A percentile compares a stretch with the other conserved stretches of the same genome.
Conservation (phyloP, 1,284 basidiomycete genomes). For the Malassezia sp. region DNA sequence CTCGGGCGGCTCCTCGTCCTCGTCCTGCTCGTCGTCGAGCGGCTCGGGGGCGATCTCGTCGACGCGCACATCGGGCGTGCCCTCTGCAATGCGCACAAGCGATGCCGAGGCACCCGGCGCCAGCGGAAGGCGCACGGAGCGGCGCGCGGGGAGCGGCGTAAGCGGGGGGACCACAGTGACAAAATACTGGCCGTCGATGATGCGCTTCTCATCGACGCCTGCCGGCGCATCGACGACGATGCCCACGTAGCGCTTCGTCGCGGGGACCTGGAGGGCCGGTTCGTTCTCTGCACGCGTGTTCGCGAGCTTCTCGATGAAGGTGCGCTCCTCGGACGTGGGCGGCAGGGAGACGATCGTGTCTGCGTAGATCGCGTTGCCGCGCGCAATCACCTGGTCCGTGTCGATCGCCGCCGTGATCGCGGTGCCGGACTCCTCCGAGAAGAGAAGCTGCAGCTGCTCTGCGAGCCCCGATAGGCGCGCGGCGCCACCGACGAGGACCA, state of each 20-base stretch:
- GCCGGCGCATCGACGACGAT: slow-evolving; percentile 61
- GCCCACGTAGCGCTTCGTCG: slow-evolving; percentile 56
- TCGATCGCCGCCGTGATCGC: slow-evolving; percentile 57
- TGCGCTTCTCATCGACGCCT: slow-evolving; percentile 47
- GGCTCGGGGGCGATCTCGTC: slow-evolving; percentile 49
- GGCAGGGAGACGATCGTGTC: slow-evolving; percentile 39
- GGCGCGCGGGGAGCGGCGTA: slow-evolving; percentile 61
- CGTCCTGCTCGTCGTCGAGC: slow-evolving; percentile 50
- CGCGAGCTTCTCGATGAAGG: slow-evolving; percentile 25
- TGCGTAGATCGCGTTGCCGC: slow-evolving; percentile 80
- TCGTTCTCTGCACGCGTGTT: slow-evolving; percentile 48
- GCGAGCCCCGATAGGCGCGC: slow-evolving; percentile 74
- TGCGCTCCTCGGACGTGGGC: slow-evolving; percentile 24
- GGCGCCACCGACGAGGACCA: slow-evolving; percentile 70
- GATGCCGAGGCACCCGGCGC: slow-evolving; percentile 46
- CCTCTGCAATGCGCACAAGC: slow-evolving; percentile 77
- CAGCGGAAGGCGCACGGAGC: slow-evolving; percentile 55
- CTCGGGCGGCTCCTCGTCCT: slow-evolving; percentile 46
- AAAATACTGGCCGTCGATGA: slow-evolving; percentile 48
- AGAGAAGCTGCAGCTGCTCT: slow-evolving; percentile 60
- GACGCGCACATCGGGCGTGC: slow-evolving; percentile 64
- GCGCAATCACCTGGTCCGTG: slow-evolving; percentile 75
- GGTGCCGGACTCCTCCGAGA: slow-evolving; percentile 55
- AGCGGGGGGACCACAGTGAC: slow-evolving; percentile 43
- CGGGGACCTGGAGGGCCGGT: slow-evolving; percentile 20